phyloP scores from a whole-genome alignment of 2,329 filamentous ascomycete genomes.

The Xylariaceae sp. region DNA sequence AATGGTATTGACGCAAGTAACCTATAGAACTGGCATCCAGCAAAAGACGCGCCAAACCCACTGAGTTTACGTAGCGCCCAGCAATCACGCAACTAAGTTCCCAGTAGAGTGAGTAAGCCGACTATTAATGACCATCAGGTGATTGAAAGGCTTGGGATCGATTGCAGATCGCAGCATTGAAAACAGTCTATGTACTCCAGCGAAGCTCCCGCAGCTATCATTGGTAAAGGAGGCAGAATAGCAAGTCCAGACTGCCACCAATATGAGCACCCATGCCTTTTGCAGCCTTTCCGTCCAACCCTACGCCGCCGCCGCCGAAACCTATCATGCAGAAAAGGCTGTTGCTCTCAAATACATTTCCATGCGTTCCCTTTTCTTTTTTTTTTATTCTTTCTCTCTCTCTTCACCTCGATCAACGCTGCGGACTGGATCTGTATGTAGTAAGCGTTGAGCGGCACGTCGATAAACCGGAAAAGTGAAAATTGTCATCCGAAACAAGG shows the following conservation, averaged over 20 bases:
- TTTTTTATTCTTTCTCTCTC: neutral
- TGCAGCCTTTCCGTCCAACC: conserved; percentile 10
- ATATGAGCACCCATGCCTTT: conserved; percentile 21
- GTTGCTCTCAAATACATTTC: conserved; percentile 6
- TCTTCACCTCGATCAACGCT: neutral
- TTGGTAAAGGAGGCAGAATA: conserved; percentile 19
- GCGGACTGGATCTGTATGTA: neutral
- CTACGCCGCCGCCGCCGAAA: conserved; percentile 15
- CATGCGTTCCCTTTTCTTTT: conserved; percentile 11
- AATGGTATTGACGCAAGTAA: too few species aligned
- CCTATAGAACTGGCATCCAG: neutral
- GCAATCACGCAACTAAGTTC: neutral
- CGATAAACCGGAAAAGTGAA: conserved; percentile 15
- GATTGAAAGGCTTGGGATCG: conserved; percentile 9
- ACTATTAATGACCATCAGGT: neutral
- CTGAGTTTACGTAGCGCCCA: too few species aligned
- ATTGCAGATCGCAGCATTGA: conserved; percentile 23
- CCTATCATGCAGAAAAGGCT: conserved; percentile 20
- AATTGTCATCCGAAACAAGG: conserved; percentile 11
- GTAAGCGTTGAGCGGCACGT: conserved; percentile 4
- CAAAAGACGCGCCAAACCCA: neutral
- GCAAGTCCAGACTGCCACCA: conserved; percentile 23
- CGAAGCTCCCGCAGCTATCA: conserved; percentile 21
- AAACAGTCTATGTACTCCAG: conserved; percentile 30
- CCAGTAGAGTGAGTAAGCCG: neutral